A percentile compares a stretch with the other conserved stretches of the same genome.
Evolutionary conservation across 345 rosid genomes (phyloP).

Genomic region (Boechera divaricarpa): DNA sequence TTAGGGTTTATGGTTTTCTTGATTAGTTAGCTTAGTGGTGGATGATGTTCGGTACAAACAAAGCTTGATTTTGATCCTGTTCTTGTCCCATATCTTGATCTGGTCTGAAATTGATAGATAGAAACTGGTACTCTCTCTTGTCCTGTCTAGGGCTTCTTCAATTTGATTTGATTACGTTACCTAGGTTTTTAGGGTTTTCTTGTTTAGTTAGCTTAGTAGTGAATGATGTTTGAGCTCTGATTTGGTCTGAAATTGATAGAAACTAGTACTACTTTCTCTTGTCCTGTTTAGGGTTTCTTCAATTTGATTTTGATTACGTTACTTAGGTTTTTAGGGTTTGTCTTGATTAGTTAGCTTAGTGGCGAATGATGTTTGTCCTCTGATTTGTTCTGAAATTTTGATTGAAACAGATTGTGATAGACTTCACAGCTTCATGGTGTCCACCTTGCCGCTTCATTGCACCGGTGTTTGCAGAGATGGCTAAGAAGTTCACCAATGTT

Average conservation of each 20-base stretch:
- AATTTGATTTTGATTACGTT: not conserved
- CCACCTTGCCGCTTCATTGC: constrained; percentile 73
- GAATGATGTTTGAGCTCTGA: not conserved
- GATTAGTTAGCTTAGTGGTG: not conserved
- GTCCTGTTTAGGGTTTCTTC: not conserved
- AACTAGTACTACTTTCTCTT: constrained; percentile 45
- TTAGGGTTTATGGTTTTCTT: not conserved
- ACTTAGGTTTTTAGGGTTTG: too few relatives aligned
- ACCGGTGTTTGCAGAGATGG: constrained; percentile 62
- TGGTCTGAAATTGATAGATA: constrained; percentile 29
- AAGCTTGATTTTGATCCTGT: not conserved
- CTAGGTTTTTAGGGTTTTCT: not conserved
- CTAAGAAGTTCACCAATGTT: constrained; percentile 53
- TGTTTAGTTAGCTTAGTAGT: not conserved
- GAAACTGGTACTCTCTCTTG: constrained; percentile 39
- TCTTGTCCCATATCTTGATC: not conserved
- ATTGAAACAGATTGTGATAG: constrained; percentile 58
- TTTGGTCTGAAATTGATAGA: constrained; percentile 27
- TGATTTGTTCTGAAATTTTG: not conserved
- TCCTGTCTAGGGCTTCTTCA: not conserved
- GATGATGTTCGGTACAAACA: not conserved
- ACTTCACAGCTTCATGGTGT: constrained; percentile 80
- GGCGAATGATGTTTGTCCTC: not conserved
- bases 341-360: not conserved
- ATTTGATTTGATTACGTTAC: not conserved